Conservation (phyloP, 805 yeast genomes). For the Wickerhamiella nectarea region DNA sequence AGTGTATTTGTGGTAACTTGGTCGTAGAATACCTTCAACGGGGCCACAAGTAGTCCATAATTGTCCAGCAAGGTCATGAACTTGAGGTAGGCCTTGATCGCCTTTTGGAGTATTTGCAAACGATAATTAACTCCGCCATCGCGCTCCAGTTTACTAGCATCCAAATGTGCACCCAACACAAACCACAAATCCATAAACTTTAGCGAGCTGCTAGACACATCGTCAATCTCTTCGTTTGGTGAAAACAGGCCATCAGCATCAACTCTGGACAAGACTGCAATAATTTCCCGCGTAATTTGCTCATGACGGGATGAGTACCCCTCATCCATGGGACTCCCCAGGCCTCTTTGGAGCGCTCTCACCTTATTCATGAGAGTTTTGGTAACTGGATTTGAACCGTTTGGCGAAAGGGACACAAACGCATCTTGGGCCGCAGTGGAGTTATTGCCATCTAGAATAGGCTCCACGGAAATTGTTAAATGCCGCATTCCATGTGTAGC, state of each 20-base stretch:
- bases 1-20: not conserved
- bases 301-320: not conserved
- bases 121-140: constrained; percentile 15
- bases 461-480: constrained; percentile 3
- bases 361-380: constrained; percentile 11
- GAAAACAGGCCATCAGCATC: constrained; percentile 49
- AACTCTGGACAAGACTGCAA: constrained; percentile 19
- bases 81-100: constrained; percentile 18
- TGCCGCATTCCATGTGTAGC: constrained; percentile 13
- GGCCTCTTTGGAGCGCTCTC: not conserved
- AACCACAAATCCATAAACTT: constrained; percentile 48
- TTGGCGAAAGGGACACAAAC: constrained; percentile 13
- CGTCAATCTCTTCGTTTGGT: constrained; percentile 56
- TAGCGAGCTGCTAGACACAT: constrained; percentile 48
- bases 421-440: constrained; percentile 16
- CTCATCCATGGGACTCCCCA: constrained; percentile 1
- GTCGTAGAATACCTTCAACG: not conserved
- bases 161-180: constrained; percentile 36
- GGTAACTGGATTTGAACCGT: constrained; percentile 16
- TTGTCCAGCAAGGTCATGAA: constrained; percentile 18
- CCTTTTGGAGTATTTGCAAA: constrained; percentile 13
- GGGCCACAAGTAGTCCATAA: constrained; percentile 14
- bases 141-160: constrained; percentile 18
- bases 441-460: constrained; percentile 9
- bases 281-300: not conserved